Base-by-base conservation (phyloP, 1,284 basidiomycete species). In the Sanghuangporus sanghuang region DNA sequence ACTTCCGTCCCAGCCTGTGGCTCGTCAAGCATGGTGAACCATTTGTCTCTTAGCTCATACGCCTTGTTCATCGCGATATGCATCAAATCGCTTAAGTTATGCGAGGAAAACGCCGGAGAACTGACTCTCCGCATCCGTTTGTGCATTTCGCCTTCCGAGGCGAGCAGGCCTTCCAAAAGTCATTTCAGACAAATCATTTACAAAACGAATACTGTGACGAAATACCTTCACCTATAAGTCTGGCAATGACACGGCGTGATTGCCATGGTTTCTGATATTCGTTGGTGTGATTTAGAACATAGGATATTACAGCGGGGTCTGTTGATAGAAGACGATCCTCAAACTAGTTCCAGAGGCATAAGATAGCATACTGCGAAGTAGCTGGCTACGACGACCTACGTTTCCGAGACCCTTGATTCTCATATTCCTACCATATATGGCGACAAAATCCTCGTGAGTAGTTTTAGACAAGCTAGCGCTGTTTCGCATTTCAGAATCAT, bases 241-340 rank as follows among this genome's bases (percentile, higher is more conserved):
- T 77, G n/a, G 84, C 82, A 46, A 93, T 91, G 58, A 92, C 72
- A 44, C 79, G 77, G 44, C 90, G 84, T 2, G 90, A 89, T 68
- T 87, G 85, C 86, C 85, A 89, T 14, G 91, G 90, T 69, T 93
- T 93, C 73, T 92, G 86, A 71, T 92, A 93, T 35, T 85, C 77
- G 16, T 78, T 79, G 0, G 83, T 79, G 64, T 90, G 79, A 71
- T 89, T 91, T 62, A 92, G 75, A 16, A 93, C 78, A 70, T 93
- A 83, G 9, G 79, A 73, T 40, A 93, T 71, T 0, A 90, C 85
- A n/a, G 82, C 71, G 5, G 90, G 89, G 71, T 93, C 91, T 38
- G 92, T 77, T 0, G 90, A 89, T 38, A 92, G 77, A 0, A 93
- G 80, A 48, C 91, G 85, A 60, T 85, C 79, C 66, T 93, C 90